Evolutionary conservation across 306 rosid genomes (phyloP).

Genomic region (Malus orientalis): DNA sequence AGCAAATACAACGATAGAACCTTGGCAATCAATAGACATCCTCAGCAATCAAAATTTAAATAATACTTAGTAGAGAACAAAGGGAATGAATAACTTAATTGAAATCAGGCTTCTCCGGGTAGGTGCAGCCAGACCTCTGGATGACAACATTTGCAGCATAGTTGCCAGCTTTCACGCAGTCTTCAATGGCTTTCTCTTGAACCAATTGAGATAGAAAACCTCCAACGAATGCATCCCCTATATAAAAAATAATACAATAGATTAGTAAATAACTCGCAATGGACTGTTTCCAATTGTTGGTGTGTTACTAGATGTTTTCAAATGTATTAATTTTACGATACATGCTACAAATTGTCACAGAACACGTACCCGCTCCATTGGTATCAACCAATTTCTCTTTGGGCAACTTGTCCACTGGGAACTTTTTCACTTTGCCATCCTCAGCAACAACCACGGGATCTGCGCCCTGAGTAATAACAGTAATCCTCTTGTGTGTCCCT

Average conservation of each 20-base stretch:
- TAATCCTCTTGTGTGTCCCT: slow-evolving; percentile 76
- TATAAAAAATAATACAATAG: not conserved
- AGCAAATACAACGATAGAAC: not conserved
- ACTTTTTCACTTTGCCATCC: slow-evolving; percentile 68
- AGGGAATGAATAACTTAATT: slow-evolving; percentile 13
- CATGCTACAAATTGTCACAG: not conserved
- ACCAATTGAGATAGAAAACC: slow-evolving; percentile 85
- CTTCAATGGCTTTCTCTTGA: slow-evolving; percentile 66
- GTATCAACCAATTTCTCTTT: slow-evolving; percentile 91
- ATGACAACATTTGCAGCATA: slow-evolving; percentile 83
- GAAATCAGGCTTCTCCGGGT: slow-evolving; percentile 90
- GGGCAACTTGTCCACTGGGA: slow-evolving; percentile 65
- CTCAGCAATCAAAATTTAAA: slow-evolving; percentile 1
- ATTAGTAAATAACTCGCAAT: not conserved
- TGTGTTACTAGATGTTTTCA: not conserved
- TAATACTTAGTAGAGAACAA: not conserved
- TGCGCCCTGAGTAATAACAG: slow-evolving; percentile 91
- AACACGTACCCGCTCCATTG: slow-evolving; percentile 76
- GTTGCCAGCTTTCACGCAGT: slow-evolving; percentile 74
- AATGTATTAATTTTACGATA: not conserved
- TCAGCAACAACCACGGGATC: slow-evolving; percentile 90
- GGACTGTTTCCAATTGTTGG: not conserved
- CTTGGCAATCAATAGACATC: not conserved
- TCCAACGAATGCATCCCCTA: slow-evolving; percentile 95
- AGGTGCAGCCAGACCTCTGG: slow-evolving; percentile 91